Conservation (phyloP, 768 basidiomycete species). For the Suillus lakei region DNA sequence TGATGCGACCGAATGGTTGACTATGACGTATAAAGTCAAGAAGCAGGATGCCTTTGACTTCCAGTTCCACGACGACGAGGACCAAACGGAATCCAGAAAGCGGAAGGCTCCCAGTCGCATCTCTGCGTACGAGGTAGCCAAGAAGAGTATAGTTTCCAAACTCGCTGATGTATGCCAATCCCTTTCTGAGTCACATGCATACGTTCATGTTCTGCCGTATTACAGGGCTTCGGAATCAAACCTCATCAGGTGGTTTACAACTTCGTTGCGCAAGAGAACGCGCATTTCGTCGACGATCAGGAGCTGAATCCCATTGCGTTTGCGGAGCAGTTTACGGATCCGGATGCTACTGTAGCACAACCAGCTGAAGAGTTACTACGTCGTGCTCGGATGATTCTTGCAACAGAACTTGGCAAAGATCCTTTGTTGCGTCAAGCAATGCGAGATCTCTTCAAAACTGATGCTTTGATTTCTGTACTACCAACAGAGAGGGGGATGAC, state of each 20-base stretch:
- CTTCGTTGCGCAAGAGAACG: constrained; percentile 62
- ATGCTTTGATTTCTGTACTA: constrained; percentile 76
- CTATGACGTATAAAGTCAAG: constrained; percentile 80
- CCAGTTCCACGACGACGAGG: constrained; percentile 73
- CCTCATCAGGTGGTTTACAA: constrained; percentile 87
- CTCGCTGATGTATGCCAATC: constrained; percentile 73
- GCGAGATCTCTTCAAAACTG: constrained; percentile 72
- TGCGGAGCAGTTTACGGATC: constrained; percentile 86
- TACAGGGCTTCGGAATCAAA: constrained; percentile 82
- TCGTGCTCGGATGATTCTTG: constrained; percentile 80
- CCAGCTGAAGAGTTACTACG: constrained; percentile 70
- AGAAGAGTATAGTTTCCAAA: constrained; percentile 75
- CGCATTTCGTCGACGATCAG: constrained; percentile 81
- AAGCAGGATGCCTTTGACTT: constrained; percentile 66
- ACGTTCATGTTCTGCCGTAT: constrained; percentile 6
- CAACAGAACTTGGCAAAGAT: constrained; percentile 92
- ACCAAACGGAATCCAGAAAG: constrained; percentile 53
- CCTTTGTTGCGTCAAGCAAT: constrained; percentile 83
- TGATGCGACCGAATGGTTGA: constrained; percentile 91
- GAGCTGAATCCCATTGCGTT: constrained; percentile 77
- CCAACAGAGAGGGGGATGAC: constrained; percentile 87
- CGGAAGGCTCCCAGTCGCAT: constrained; percentile 84
- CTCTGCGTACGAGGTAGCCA: constrained; percentile 83
- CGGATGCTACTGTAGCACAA: constrained; percentile 61
- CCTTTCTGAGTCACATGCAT: background rate